Base-by-base conservation (phyloP, 805 yeast species). In the Wickerhamomyces queroliae region DNA sequence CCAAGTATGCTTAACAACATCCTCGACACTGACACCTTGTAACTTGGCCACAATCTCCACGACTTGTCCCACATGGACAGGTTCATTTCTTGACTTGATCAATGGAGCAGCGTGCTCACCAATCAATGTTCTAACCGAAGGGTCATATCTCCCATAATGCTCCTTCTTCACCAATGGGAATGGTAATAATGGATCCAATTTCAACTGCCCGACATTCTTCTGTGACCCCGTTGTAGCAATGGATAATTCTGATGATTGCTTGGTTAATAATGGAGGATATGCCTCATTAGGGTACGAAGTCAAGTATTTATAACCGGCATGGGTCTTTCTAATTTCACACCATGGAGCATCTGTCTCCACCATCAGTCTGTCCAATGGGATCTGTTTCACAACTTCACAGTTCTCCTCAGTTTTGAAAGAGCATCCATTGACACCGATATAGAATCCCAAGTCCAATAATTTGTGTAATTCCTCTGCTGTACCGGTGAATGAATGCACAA, bases 271-370 rank as follows among this genome's bases (percentile, higher is more conserved):
- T 32, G 56, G 47, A 1, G 85, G 85, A 46, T 78, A 80, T 40
- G 66, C 74, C 13, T 58, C 63, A 52, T 76, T 79, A 3, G 86
- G 86, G 45, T 76, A 74, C 8, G 64, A 53, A 0, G 78, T 62
- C 23, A 89, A 56, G 45, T 66, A 71, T 45, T 75, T 64, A 61
- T 75, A 78, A 13, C 93, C 74, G 2, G 88, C 87, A 57, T 88
- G 96, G 9, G 93, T 72, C 48, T 77, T 84, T 42, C 95, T 70
- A 34, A 93, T 77, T 55, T 90, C 98, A 65, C 99, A 93, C 99
- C 99, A 93, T 1, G 99, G 99, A 3, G 97, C 89, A 62, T 93
- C 99, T 0, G 97, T 91, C 57, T 93, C 99, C 9, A 93, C 73
- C 71, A 91, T 62, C 32, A 93, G 59, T 51, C 70, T 73, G 5